Conservation (phyloP, 2,329 filamentous ascomycete species). For the Colletotrichum orbiculare region DNA sequence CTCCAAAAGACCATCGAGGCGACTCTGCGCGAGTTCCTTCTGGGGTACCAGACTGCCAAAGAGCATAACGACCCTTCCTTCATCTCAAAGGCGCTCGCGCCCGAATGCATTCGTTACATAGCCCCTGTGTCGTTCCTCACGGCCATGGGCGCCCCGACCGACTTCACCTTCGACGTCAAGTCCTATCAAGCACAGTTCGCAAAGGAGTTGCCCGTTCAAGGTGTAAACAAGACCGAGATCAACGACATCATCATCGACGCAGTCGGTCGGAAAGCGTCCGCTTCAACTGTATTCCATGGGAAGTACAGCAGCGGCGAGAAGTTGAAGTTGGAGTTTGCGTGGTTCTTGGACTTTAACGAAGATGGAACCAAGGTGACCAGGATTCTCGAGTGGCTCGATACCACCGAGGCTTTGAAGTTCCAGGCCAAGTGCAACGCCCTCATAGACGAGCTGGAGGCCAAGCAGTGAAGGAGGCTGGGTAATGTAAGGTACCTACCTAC, state of each 20-base stretch:
- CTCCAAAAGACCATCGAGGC: constrained; percentile 7
- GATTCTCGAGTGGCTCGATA: constrained; percentile 1
- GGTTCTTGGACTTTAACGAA: constrained; percentile 21
- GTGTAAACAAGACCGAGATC: constrained; percentile 1
- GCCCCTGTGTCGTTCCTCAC: constrained; percentile 3
- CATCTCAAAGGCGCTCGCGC: background rate
- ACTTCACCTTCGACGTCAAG: background rate
- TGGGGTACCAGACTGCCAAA: constrained; percentile 4
- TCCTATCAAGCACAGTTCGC: constrained; percentile 1
- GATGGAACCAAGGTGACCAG: constrained; percentile 6
- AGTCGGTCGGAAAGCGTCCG: constrained; percentile 1
- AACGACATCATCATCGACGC: constrained; percentile 11
- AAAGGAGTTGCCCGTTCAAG: background rate
- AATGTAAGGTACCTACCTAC: no score
- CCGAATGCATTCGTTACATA: constrained; percentile 6
- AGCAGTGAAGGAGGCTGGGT: background rate
- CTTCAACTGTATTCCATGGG: background rate
- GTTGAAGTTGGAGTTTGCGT: background rate
- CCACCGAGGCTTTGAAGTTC: background rate
- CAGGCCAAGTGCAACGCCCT: constrained; percentile 1
- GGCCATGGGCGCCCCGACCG: background rate
- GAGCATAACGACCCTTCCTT: constrained; percentile 1
- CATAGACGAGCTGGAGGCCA: constrained; percentile 8
- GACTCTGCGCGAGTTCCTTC: background rate
- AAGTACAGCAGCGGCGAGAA: constrained; percentile 5